phyloP scores from a whole-genome alignment of 164 flowering plant species.

The Aristolochia fimbriata region DNA sequence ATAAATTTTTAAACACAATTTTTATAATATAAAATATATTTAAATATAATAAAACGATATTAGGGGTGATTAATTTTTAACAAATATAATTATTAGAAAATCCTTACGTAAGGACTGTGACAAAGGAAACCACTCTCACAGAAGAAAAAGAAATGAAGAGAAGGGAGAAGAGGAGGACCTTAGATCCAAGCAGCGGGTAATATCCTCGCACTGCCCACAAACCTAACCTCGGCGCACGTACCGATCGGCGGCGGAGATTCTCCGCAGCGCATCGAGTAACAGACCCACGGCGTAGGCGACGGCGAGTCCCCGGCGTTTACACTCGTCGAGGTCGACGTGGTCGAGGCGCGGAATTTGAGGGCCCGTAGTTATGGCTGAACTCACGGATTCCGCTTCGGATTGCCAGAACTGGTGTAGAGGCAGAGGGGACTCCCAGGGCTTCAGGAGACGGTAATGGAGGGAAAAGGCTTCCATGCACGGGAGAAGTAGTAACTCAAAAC shows the following conservation, averaged over 20 bases:
- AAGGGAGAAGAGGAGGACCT: conserved; percentile 9
- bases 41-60: too few species aligned
- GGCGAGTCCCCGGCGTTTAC: conserved; percentile 38
- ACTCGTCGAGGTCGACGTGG: conserved; percentile 54
- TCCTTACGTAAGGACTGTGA: too few species aligned
- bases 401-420: too few species aligned
- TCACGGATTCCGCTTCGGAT: too few species aligned
- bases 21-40: too few species aligned
- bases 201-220: conserved; percentile 26
- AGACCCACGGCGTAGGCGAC: conserved; percentile 56
- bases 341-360: conserved; percentile 37
- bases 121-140: neutral
- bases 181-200: conserved; percentile 26
- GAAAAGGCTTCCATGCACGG: too few species aligned
- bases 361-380: conserved; percentile 2
- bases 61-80: too few species aligned
- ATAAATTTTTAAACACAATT: too few species aligned
- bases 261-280: conserved; percentile 41
- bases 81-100: too few species aligned
- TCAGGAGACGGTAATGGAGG: too few species aligned
- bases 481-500: too few species aligned
- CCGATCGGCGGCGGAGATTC: conserved; percentile 39
- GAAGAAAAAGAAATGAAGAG: neutral
- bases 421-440: too few species aligned
- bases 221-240: conserved; percentile 31